A percentile compares a stretch with the other conserved stretches of the same genome.
Evolutionary conservation across 2,329 filamentous ascomycete genomes (phyloP).

Genomic region (Onygenales sp.): DNA sequence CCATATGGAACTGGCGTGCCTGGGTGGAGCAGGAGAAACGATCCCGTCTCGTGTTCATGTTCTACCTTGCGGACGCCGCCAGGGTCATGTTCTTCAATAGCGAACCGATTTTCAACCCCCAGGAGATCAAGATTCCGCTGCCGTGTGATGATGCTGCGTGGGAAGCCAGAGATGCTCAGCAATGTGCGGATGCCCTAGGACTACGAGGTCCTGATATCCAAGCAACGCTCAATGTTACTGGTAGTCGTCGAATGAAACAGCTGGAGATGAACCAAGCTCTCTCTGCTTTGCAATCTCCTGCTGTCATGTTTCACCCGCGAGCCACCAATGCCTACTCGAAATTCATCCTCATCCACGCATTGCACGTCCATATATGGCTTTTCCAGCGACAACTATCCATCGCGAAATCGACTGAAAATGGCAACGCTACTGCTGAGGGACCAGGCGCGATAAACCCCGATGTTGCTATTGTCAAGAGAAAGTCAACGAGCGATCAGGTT

Average conservation of each 20-base stretch:
- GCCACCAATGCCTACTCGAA: constrained; percentile 65
- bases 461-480: constrained; percentile 33
- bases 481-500: constrained; percentile 36
- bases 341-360: constrained; percentile 61
- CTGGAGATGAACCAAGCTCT: constrained; percentile 54
- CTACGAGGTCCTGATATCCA: constrained; percentile 50
- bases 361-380: constrained; percentile 54
- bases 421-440: constrained; percentile 10
- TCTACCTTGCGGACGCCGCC: constrained; percentile 55
- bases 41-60: constrained; percentile 54
- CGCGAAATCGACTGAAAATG: background rate
- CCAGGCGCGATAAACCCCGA: constrained; percentile 16
- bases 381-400: constrained; percentile 37
- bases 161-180: constrained; percentile 52
- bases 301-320: constrained; percentile 51
- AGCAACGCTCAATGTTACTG: constrained; percentile 47
- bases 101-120: constrained; percentile 51
- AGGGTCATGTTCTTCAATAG: constrained; percentile 64
- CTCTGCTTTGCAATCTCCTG: constrained; percentile 50
- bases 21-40: constrained; percentile 67
- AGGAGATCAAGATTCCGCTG: constrained; percentile 58
- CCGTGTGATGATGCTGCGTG: constrained; percentile 65
- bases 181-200: constrained; percentile 58
- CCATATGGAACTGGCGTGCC: constrained; percentile 53
- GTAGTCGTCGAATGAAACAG: constrained; percentile 55